Percentiles rank a stretch among this genome's conserved stretches.
These are phyloP conservation scores for Erucastrum elatum DNA, from an alignment of 345 rosid species.

Conservation along the genomic window DNA sequence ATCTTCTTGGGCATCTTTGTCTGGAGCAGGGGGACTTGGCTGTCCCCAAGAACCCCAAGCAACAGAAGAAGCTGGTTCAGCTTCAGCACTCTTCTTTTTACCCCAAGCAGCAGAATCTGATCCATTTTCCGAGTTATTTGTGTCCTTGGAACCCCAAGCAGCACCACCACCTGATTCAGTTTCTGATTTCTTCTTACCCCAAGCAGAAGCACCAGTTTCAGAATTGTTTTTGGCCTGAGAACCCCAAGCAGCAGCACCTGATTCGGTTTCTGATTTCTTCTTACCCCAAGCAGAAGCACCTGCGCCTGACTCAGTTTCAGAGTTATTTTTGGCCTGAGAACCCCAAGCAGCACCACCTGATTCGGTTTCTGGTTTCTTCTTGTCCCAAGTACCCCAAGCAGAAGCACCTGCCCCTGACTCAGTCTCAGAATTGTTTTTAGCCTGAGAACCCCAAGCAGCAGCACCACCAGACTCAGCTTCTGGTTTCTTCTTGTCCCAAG, in stretches of 20 bases:
- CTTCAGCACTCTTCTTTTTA: neutral
- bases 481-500: neutral
- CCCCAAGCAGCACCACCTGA: neutral
- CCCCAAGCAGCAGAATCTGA: conserved; percentile 7
- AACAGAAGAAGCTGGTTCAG: conserved; percentile 14
- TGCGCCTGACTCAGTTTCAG: conserved; percentile 3
- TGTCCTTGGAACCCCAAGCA: conserved; percentile 7
- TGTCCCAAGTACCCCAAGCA: conserved; percentile 6
- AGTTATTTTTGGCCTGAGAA: neutral
- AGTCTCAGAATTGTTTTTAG: neutral
- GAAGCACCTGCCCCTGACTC: conserved; percentile 14
- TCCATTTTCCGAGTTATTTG: neutral
- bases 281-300: conserved; percentile 3
- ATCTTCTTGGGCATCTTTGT: conserved; percentile 32
- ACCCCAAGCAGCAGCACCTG: neutral
- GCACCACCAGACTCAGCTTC: conserved; percentile 3
- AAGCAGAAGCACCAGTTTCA: conserved; percentile 8
- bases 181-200: neutral
- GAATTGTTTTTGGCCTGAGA: neutral
- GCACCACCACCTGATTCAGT: neutral
- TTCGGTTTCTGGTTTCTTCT: neutral
- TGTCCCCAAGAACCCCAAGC: conserved; percentile 49
- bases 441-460: neutral
- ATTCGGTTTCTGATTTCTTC: neutral
- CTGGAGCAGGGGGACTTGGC: conserved; percentile 47